phyloP scores from a whole-genome alignment of 441 rosid species.

The Euphorbia schlechtendalii region DNA sequence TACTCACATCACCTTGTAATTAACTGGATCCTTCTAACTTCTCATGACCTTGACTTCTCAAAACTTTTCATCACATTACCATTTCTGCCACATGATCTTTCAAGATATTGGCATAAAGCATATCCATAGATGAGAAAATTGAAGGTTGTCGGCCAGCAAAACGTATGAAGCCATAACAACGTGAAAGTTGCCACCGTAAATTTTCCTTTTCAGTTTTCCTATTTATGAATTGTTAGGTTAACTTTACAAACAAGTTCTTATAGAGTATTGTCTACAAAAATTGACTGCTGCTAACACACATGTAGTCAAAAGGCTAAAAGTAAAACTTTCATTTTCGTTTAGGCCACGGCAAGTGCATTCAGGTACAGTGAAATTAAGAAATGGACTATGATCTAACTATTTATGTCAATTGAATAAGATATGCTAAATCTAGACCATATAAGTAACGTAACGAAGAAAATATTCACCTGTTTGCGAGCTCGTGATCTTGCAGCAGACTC shows the following conservation, averaged over 20 bases:
- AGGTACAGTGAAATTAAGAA: not conserved
- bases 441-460: not conserved
- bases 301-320: not conserved
- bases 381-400: not conserved
- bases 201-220: conserved; percentile 2
- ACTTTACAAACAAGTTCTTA: not conserved
- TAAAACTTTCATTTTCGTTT: not conserved
- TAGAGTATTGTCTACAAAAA: not conserved
- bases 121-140: conserved; percentile 30
- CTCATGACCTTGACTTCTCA: conserved; percentile 34
- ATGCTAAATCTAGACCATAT: too few relatives aligned
- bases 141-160: conserved; percentile 26
- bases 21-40: conserved; percentile 29
- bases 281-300: too few relatives aligned
- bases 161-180: conserved; percentile 17
- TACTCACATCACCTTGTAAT: conserved; percentile 36
- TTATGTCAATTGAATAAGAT: not conserved
- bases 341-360: not conserved
- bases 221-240: conserved; percentile 7
- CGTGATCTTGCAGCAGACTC: conserved; percentile 97
- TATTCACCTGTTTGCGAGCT: conserved; percentile 88
- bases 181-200: conserved; percentile 12
- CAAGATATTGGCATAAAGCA: conserved; percentile 30
- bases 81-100: conserved; percentile 31
- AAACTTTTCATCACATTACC: conserved; percentile 32